These are phyloP conservation scores for Saccharomycopsis fibuligera DNA, from an alignment of 805 yeast species.

Conservation along the genomic window DNA sequence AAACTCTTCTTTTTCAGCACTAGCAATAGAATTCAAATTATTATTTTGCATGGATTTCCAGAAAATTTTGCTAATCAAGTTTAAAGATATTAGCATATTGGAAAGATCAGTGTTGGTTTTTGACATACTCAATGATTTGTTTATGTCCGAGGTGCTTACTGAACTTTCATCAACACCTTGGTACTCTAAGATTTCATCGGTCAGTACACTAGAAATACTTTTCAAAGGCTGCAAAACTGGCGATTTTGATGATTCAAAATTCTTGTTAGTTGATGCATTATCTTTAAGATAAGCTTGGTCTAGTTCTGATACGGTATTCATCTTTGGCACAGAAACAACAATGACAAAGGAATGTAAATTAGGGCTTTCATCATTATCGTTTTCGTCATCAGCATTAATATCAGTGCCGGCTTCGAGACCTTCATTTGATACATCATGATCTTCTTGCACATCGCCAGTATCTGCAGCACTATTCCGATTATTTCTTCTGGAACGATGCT, in stretches of 20 bases:
- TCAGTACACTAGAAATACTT: background rate
- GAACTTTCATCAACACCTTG: background rate
- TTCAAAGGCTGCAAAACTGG: conserved; percentile 7
- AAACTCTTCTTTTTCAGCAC: conserved; percentile 9
- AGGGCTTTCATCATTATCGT: conserved; percentile 1
- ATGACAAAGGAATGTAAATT: conserved; percentile 20
- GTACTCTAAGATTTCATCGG: background rate
- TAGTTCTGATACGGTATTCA: background rate
- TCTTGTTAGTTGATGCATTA: background rate
- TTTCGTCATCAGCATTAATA: conserved; percentile 1
- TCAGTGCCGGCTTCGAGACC: background rate
- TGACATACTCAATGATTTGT: background rate
- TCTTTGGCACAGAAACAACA: conserved; percentile 16
- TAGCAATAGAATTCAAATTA: no score
- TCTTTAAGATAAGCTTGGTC: background rate
- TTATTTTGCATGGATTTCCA: conserved; percentile 16
- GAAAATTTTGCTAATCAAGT: conserved; percentile 12
- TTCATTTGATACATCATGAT: background rate
- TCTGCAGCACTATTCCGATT: background rate
- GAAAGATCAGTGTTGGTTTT: conserved; percentile 15
- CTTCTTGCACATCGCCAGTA: no score
- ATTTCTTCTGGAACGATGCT: background rate
- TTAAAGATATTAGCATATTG: conserved; percentile 3
- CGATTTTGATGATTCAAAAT: background rate
- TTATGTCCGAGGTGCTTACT: background rate